phyloP scores from a whole-genome alignment of 768 basidiomycete species.

The Suillus brevipes region DNA sequence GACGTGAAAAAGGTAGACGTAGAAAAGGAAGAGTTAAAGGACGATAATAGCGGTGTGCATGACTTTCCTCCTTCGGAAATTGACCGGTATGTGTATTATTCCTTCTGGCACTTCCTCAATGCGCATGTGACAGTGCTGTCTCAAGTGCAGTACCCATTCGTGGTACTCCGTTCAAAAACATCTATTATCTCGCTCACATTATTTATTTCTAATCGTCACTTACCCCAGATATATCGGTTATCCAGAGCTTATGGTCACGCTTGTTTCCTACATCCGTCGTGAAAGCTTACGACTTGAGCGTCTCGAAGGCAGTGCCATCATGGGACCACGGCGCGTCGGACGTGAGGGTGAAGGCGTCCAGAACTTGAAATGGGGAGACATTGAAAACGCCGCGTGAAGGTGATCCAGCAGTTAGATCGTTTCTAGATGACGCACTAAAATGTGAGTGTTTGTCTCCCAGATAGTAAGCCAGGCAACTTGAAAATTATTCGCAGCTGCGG shows the following conservation, averaged over 20 bases:
- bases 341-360: constrained; percentile 34
- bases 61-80: constrained; percentile 61
- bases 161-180: neutral
- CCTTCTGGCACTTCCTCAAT: neutral
- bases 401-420: neutral
- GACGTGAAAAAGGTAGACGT: constrained; percentile 59
- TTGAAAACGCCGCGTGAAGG: neutral
- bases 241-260: constrained; percentile 69
- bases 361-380: constrained; percentile 28
- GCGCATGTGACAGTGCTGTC: neutral
- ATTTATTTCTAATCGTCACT: neutral
- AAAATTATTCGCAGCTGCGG: neutral
- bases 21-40: constrained; percentile 56
- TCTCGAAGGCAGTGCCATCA: constrained; percentile 42
- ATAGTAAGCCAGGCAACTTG: neutral
- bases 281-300: constrained; percentile 71
- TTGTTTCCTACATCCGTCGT: constrained; percentile 68
- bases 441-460: neutral
- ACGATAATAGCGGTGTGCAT: constrained; percentile 72
- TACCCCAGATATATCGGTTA: constrained; percentile 69
- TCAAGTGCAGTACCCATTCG: neutral
- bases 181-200: neutral
- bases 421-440: too few relatives aligned
- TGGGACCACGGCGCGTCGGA: constrained; percentile 35
- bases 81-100: constrained; percentile 25